phyloP scores from a whole-genome alignment of 2,329 filamentous ascomycete species.

The Exserohilum turcica region DNA sequence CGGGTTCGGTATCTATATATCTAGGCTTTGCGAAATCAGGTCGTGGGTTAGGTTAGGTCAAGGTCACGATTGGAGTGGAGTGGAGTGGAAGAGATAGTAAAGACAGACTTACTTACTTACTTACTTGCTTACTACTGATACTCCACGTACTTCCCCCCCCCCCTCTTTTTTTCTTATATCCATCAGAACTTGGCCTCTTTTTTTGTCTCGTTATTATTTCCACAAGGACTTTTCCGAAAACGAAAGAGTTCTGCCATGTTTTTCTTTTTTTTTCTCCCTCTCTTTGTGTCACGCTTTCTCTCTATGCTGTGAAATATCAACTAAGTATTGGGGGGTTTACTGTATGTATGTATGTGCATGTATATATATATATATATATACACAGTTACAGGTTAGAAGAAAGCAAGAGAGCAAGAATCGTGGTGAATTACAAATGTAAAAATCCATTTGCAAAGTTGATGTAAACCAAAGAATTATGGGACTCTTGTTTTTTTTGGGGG shows the following conservation, averaged over 20 bases:
- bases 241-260: neutral
- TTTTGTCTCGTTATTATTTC: neutral
- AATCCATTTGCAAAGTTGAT: no score
- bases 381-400: no score
- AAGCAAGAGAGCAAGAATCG: neutral
- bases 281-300: neutral
- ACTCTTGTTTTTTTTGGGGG: neutral
- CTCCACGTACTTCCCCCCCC: no score
- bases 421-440: no score
- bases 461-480: neutral
- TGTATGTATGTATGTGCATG: no score
- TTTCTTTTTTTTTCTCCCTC: no score
- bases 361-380: no score
- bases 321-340: neutral
- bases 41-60: constrained; percentile 6
- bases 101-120: neutral
- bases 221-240: neutral
- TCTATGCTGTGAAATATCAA: neutral
- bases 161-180: no score
- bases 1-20: constrained; percentile 1
- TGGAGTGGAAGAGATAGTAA: no score
- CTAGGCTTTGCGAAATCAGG: constrained; percentile 5
- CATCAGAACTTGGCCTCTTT: no score
- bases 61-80: no score
- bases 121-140: no score